Evolutionary conservation across 306 rosid genomes (phyloP), one percentile per base, ranked within the genome.

Genomic region (Fragaria vesca): DNA sequence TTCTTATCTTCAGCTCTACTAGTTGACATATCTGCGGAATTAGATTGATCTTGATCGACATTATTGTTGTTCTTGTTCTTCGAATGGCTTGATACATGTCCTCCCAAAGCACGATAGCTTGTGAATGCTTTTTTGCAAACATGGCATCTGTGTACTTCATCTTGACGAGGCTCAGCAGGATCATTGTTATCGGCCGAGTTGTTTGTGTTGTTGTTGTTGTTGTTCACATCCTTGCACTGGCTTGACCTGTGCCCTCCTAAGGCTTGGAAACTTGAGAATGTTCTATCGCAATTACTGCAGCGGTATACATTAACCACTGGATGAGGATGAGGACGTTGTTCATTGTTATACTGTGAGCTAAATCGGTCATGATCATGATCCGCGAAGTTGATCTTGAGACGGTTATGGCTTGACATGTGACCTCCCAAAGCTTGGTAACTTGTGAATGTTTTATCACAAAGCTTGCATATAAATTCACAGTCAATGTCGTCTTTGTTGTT

Each of bases 231-330:
- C 68, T 74, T 86, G 73, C 66, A 48, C 6, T 81, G 85, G 69
- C 78, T 75, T 13, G 86, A 81, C 74, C 16, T 76, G 57, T 89
- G 93, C 48, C 84, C 89, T 7, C 90, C 89, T 58, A 89, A 73
- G 2, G 90, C 88, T 77, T 79, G 90, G 72, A 77, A 71, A 20
- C 73, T 72, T 54, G 74, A 38, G 72, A 83, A 87, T 1, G 48
- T 38, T 62, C 74, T 74, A 1, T 28, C 51, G 76, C 93, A 87
- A 26, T 66, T 4, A 36, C 38, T 79, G 80, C 90, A 83, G 40
- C n/a, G 4, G 46, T 66, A 36, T 32, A 1, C 8, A 26, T 12
- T 24, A 60, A 12, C 34, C 32, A 30, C 40, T 30, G 6, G 68
- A 16, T 0, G 40, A 8, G 34, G 6, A 21, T 9, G 4, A 32